Base-by-base conservation (phyloP, 345 rosid genomes). In the Lagerstroemia speciosa region DNA sequence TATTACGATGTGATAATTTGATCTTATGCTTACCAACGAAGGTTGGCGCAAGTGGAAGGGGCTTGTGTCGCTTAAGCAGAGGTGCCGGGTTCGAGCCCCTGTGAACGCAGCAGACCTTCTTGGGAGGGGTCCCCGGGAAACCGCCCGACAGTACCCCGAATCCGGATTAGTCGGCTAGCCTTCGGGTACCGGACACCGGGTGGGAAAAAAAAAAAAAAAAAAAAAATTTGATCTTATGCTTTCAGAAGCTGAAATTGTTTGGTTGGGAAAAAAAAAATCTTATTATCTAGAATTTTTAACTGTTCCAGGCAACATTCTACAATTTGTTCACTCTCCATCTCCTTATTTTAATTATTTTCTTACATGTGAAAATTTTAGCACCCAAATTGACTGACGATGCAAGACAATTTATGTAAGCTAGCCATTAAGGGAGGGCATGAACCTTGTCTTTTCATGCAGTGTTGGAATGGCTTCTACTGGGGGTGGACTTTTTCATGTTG, bases 391-490 rank as follows among this genome's bases (percentile, higher is more conserved):
- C 33, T 12, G 65, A 53, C 52, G 41, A 67, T 43, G 69, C 6
- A 67, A 67, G 60, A 15, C 29, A 40, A 27, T 11, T 41, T 41
- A 52, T 33, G 27, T 26, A 67, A 29, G 29, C 50, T 52, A 52
- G 11, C 77, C 26, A 34, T 29, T 65, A 31, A 66, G 70, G 74
- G 52, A 65, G 74, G 41, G 17, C 41, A 66, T 72, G 48, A 66
- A 62, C 45, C 60, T 36, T 64, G 20, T 73, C 17, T 71, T 74
- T 41, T 74, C 61, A 38, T 78, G 79, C 84, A 93, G 98, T 78
- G 89, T 93, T 80, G 98, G 98, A 75, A 85, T 77, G 86, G 89
- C 76, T 75, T 89, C 96, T 73, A 85, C 96, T 60, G 85, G 92
- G 70, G 84, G 87, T 74, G 90, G 97, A 31, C 94, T 93, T 75